Evolutionary conservation across 2,329 filamentous ascomycete species (phyloP).

Genomic region (Aureobasidium sp.): DNA sequence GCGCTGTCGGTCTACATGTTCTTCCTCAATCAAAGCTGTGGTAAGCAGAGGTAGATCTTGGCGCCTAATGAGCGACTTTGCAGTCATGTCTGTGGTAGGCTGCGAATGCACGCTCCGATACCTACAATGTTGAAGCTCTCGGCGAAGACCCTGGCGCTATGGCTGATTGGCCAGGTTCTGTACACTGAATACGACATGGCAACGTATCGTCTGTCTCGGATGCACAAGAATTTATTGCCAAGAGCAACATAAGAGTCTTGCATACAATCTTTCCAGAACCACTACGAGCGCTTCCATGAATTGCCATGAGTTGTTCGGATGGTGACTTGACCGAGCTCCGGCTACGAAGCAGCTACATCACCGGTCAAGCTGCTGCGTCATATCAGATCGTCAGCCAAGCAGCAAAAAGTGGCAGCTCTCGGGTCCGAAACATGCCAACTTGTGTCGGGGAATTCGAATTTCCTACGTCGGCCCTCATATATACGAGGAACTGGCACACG

Average conservation of each 20-base stretch:
- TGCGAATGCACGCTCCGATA: no score
- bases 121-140: background rate
- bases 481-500: background rate
- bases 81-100: no score
- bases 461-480: background rate
- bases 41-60: no score
- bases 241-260: background rate
- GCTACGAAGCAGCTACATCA: background rate
- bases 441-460: background rate
- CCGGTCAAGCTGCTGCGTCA: background rate
- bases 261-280: background rate
- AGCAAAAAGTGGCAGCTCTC: background rate
- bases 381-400: conserved; percentile 2
- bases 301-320: background rate
- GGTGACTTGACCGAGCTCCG: background rate
- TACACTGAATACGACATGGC: background rate
- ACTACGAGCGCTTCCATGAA: background rate
- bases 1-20: no score
- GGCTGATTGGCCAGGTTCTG: conserved; percentile 7
- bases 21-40: no score
- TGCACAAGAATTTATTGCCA: background rate
- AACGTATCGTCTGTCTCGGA: background rate
- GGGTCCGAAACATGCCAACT: conserved; percentile 1
- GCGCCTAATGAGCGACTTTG: no score
- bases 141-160: background rate